Conservation (phyloP, 768 basidiomycete species). For the Hericium alpestre region DNA sequence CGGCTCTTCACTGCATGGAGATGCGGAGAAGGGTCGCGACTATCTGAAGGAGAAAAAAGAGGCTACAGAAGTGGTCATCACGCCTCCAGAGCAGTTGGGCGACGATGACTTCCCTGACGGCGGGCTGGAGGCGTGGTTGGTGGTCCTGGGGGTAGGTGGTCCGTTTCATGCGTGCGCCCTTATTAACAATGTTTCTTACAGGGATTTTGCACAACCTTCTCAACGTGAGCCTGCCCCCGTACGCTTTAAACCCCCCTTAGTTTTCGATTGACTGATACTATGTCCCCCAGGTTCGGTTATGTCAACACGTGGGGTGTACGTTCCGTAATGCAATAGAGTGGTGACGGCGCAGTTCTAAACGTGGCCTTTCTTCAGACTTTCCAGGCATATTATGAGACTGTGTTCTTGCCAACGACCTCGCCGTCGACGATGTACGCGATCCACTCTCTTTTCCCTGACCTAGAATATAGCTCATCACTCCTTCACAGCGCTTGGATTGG, state of each 20-base stretch:
- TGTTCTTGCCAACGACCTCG: conserved; percentile 34
- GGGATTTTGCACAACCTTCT: not conserved
- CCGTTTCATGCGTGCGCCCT: not conserved
- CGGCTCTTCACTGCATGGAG: not conserved
- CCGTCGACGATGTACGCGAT: conserved; percentile 52
- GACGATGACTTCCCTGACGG: not conserved
- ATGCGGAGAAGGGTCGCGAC: not conserved
- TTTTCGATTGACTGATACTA: not conserved
- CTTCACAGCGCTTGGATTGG: conserved; percentile 65
- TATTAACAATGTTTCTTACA: not conserved
- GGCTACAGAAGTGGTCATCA: not conserved
- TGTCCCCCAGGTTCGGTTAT: not conserved
- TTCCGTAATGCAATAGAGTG: not conserved
- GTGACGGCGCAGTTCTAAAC: not conserved
- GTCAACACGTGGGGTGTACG: not conserved
- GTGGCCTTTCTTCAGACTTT: conserved; percentile 37
- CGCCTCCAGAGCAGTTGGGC: not conserved
- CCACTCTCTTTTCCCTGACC: not conserved
- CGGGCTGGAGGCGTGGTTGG: not conserved
- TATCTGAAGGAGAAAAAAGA: not conserved
- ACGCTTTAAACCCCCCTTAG: not conserved
- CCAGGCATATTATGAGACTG: conserved; percentile 59
- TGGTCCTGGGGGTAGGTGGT: not conserved
- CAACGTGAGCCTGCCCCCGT: not conserved
- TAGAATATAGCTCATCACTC: not conserved